Percentiles rank a stretch among this genome's conserved stretches.
These are phyloP conservation scores for Sinapis alba DNA, from an alignment of 441 rosid species.

Conservation along the genomic window DNA sequence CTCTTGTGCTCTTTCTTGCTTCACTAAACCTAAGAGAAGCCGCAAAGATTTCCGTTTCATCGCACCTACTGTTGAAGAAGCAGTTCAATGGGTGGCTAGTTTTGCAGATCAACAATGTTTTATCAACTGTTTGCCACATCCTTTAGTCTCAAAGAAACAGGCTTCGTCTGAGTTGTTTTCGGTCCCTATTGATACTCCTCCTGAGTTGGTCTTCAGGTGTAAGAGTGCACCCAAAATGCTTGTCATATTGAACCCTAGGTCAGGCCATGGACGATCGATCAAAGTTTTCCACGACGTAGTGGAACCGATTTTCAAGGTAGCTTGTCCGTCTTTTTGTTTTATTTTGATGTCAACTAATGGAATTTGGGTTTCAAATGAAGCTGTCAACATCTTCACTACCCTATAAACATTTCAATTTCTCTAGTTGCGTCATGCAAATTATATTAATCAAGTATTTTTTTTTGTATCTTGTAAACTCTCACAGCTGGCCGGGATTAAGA, in stretches of 20 bases:
- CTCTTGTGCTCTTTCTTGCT: conserved; percentile 80
- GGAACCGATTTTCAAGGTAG: conserved; percentile 97
- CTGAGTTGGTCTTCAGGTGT: conserved; percentile 88
- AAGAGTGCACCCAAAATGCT: conserved; percentile 94
- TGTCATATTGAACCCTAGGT: conserved; percentile 94
- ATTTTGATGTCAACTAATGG: not conserved
- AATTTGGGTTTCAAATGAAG: conserved; percentile 6
- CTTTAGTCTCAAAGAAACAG: conserved; percentile 90
- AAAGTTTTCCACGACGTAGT: conserved; percentile 85
- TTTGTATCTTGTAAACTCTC: conserved; percentile 35
- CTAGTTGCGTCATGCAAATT: conserved; percentile 5
- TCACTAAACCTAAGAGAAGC: conserved; percentile 75
- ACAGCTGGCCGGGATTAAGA: conserved; percentile 95
- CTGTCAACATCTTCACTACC: not conserved
- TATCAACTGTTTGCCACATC: conserved; percentile 93
- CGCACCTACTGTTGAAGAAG: conserved; percentile 80
- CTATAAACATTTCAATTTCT: not conserved
- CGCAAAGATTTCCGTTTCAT: conserved; percentile 84
- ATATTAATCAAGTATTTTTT: not conserved
- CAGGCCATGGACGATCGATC: conserved; percentile 97
- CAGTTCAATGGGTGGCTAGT: conserved; percentile 97
- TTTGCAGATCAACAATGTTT: conserved; percentile 97
- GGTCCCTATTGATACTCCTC: conserved; percentile 69
- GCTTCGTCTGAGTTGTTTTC: conserved; percentile 89
- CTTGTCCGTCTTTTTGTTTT: conserved; percentile 9